Base-by-base conservation (phyloP, 345 rosid species). In the Raphanus raphanistrum region DNA sequence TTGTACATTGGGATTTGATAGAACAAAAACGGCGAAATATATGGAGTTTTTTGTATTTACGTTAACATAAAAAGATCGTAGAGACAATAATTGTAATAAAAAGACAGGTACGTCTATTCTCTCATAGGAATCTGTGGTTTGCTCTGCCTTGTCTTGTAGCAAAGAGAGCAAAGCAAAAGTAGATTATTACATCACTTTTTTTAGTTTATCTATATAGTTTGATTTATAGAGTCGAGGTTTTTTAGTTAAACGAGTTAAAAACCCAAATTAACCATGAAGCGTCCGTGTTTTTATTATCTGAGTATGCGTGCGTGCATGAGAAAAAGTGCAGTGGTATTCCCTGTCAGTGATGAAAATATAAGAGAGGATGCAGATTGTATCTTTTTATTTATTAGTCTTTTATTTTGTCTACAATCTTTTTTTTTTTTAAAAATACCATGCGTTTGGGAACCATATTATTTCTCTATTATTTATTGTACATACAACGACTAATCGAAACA, bases 231-330 rank as follows among this genome's bases (percentile, higher is more conserved):
- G 16, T 45, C 77, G 63, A 58, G 63, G 1, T 6, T 48, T 4
- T 32, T 45, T 50, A 12, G 7, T 36, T 16, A 27, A 70, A 36
- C 8, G 6, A 75, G 41, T 2, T 15, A 3, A 66, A n/a, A 11
- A 62, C 52, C 4, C 16, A 68, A 27, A 70, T 63, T 63, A 58
- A 72, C 58, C 63, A 78, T 72, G 64, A 78, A 66, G 73, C 55
- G 69, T 87, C 72, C 57, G 85, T 76, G 65, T 35, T 66, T 69
- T 73, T 72, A 8, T 29, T 50, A 79, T 73, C 78, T 63, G 84
- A 9, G 80, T 82, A 71, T 88, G 98, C 97, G 96, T 91, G 97
- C 94, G 94, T 86, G 98, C 86, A 84, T 88, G 88, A 90, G 85
- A 77, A 84, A 87, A 80, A 80, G 83, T 80, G 92, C 88, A 92